These are phyloP conservation scores for Polyplosphaeria fusca DNA, from an alignment of 495 filamentous ascomycete genomes.

Conservation along the genomic window DNA sequence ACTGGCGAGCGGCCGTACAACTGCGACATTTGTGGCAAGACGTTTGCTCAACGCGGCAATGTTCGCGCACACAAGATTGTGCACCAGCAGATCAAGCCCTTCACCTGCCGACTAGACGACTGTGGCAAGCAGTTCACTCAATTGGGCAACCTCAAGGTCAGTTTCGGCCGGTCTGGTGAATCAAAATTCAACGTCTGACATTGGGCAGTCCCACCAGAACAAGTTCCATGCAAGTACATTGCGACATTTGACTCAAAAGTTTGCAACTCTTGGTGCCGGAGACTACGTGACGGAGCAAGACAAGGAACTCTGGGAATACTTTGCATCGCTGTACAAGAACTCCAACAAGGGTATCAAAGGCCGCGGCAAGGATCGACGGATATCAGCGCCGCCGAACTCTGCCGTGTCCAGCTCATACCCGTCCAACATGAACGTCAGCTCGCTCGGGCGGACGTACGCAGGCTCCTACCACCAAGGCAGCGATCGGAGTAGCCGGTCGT, in stretches of 20 bases:
- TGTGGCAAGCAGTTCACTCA: conserved; percentile 86
- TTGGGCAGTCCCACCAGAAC: conserved; percentile 80
- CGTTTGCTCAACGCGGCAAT: conserved; percentile 82
- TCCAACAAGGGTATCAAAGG: conserved; percentile 93
- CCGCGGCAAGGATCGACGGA: conserved; percentile 72
- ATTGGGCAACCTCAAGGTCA: conserved; percentile 83
- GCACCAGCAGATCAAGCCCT: conserved; percentile 73
- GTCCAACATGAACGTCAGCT: conserved; percentile 8
- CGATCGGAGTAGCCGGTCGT: conserved; percentile 28
- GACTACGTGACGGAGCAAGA: conserved; percentile 65
- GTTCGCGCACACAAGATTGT: conserved; percentile 83
- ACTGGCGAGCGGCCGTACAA: conserved; percentile 83
- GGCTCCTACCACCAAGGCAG: conserved; percentile 21
- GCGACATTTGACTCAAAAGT: conserved; percentile 66
- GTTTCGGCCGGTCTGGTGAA: conserved; percentile 14
- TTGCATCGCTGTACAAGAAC: conserved; percentile 85
- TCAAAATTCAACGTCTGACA: background rate
- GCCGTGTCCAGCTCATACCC: conserved; percentile 20
- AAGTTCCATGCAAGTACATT: conserved; percentile 79
- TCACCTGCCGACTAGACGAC: conserved; percentile 72
- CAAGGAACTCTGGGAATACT: conserved; percentile 80
- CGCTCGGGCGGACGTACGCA: conserved; percentile 4
- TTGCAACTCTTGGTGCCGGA: conserved; percentile 61
- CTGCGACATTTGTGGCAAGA: conserved; percentile 77
- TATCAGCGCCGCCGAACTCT: conserved; percentile 22